Base-by-base conservation (phyloP, 352 stramenopile species). In the Phytopythium ostracodes region DNA sequence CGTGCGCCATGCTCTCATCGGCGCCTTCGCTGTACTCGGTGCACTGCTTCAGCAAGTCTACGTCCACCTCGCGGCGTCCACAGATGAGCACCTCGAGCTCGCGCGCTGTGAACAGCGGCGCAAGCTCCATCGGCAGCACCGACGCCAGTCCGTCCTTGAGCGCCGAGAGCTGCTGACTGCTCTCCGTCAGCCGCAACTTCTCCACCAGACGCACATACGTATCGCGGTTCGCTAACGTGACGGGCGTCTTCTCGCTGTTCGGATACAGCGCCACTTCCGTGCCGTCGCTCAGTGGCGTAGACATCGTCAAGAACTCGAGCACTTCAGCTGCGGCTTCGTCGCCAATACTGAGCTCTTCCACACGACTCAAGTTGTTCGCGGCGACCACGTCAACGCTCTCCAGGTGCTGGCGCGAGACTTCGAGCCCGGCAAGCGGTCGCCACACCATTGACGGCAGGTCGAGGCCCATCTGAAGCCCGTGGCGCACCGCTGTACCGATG, bases 41-140 rank as follows among this genome's bases (percentile, higher is more conserved):
- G 67, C 97, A 98, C 69, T 93, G 90, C 24, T 88, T 83, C 25
- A 99, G 77, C 40, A 99, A 69, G 57, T 98, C 94, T 25, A 99
- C 92, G 70, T 99, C 96, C 54, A 99, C 92, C 63, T 99, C 94
- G 38, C 91, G 85, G 49, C 92, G 96, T 33, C 97, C 97, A 68
- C 97, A 99, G 50, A 99, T 90, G 18, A 99, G 68, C 53, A 96
- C 89, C 71, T 99, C 94, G 10, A 99, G 76, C 70, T 99, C 97
- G 20, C 91, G 84, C 25, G 92, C 84, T n/a, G 92, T 98, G 65
- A 99, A 99, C 35, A 99, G 65, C 14, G 92, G 79, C 25, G 99
- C 87, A 14, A 99, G 67, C 68, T 99, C 97, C 72, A 98, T 89
- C 3, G 98, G 98, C 24, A 99, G 70, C 20, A 99, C 97, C 56